Percentiles rank a stretch among this genome's conserved stretches.
phyloP scores from a whole-genome alignment of 345 rosid genomes.

The Gossypioides kirkii region DNA sequence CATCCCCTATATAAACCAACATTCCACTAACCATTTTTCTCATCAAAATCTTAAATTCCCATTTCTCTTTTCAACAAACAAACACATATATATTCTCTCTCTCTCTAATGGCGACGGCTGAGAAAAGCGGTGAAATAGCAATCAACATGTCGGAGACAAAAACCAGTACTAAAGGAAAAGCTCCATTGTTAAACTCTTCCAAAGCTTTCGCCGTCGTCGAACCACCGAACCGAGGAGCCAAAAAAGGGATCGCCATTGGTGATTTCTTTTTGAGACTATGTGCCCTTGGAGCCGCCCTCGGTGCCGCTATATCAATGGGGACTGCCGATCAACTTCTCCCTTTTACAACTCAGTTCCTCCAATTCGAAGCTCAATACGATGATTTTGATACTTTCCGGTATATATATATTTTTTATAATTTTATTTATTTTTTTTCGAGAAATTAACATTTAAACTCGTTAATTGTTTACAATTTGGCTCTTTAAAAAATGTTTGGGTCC shows the following conservation, averaged over 20 bases:
- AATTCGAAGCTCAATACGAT: slow-evolving; percentile 48
- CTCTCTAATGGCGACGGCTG: slow-evolving; percentile 12
- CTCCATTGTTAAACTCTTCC: not conserved
- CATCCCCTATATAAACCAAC: too few species aligned
- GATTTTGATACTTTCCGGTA: slow-evolving; percentile 30
- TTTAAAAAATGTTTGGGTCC: too few species aligned
- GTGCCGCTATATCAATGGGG: slow-evolving; percentile 40
- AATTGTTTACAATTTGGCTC: too few species aligned
- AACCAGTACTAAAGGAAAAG: slow-evolving; percentile 28
- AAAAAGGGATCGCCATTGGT: slow-evolving; percentile 36
- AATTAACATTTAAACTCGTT: too few species aligned
- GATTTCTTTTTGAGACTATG: slow-evolving; percentile 42
- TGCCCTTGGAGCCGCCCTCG: slow-evolving; percentile 35
- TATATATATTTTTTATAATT: not conserved
- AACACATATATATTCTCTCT: too few species aligned
- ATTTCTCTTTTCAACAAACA: not conserved
- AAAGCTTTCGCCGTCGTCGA: slow-evolving; percentile 3
- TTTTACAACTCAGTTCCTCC: slow-evolving; percentile 63
- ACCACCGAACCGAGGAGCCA: slow-evolving; percentile 24
- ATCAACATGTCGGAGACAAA: slow-evolving; percentile 17
- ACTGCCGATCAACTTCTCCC: slow-evolving; percentile 44
- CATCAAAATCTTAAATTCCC: too few species aligned
- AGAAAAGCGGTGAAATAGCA: not conserved
- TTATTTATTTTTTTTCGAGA: too few species aligned
- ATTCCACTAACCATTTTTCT: not conserved